phyloP scores from a whole-genome alignment of 1,139 yeast species.

The Kodamaea sp. region DNA sequence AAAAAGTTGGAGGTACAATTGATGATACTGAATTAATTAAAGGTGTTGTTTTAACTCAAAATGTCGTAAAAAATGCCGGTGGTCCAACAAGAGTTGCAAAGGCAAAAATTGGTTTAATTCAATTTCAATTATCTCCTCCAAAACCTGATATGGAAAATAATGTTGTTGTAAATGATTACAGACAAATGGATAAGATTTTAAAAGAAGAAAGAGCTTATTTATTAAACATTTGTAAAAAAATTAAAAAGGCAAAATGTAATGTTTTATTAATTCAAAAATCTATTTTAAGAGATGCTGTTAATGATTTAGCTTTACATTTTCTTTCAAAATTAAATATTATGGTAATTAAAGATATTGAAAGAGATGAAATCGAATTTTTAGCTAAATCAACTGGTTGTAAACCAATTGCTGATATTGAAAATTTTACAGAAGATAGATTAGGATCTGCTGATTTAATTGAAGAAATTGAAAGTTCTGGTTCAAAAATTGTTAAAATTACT shows the following conservation, averaged over 20 bases:
- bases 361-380: constrained; percentile 94
- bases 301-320: constrained; percentile 93
- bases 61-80: constrained; percentile 83
- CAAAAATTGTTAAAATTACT: constrained; percentile 86
- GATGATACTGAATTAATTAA: constrained; percentile 92
- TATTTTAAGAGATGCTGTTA: constrained; percentile 94
- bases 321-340: constrained; percentile 85
- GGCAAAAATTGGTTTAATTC: constrained; percentile 88
- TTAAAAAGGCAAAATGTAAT: constrained; percentile 95
- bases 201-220: constrained; percentile 96
- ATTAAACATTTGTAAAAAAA: constrained; percentile 90
- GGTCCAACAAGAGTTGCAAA: constrained; percentile 96
- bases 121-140: constrained; percentile 97
- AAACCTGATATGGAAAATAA: constrained; percentile 98
- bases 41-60: constrained; percentile 92
- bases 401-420: constrained; percentile 93
- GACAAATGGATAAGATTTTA: constrained; percentile 98
- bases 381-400: constrained; percentile 90
- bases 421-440: constrained; percentile 86
- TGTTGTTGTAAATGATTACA: constrained; percentile 93
- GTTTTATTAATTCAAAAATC: constrained; percentile 92
- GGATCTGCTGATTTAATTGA: constrained; percentile 92
- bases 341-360: constrained; percentile 93
- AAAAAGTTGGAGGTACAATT: constrained; percentile 95
- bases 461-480: constrained; percentile 88